A percentile compares a stretch with the other conserved stretches of the same genome.
Evolutionary conservation across 2,329 filamentous ascomycete species (phyloP).

Genomic region (Leptographium galeiforme): DNA sequence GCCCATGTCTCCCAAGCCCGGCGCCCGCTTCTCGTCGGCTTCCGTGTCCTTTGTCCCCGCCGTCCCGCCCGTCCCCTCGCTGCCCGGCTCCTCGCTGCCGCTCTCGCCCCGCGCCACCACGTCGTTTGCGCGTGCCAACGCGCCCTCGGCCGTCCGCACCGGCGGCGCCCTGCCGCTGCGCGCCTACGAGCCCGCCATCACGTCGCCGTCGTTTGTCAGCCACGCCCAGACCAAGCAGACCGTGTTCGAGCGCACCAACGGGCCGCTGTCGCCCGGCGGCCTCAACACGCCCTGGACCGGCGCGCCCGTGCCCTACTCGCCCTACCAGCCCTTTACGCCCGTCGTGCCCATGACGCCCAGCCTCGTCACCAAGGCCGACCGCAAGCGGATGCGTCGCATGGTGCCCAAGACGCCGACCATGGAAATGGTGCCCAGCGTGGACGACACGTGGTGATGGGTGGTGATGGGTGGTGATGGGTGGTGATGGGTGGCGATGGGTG

Average conservation of each 20-base stretch:
- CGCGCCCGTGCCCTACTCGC: constrained; percentile 54
- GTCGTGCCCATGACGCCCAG: constrained; percentile 65
- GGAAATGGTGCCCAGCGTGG: constrained; percentile 46
- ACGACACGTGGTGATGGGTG: constrained; percentile 48
- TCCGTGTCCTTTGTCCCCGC: constrained; percentile 18
- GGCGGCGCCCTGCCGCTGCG: constrained; percentile 46
- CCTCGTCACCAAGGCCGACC: constrained; percentile 55
- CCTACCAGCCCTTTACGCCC: constrained; percentile 68
- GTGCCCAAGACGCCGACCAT: constrained; percentile 49
- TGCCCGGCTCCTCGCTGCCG: no score
- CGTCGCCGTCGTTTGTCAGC: constrained; percentile 30
- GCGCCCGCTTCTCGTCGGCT: constrained; percentile 20
- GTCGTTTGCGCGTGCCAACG: constrained; percentile 16
- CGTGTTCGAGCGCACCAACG: constrained; percentile 42
- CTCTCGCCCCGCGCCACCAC: constrained; percentile 5
- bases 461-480: constrained; percentile 16
- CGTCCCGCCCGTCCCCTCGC: neutral
- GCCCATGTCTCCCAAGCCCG: constrained; percentile 36
- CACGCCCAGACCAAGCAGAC: constrained; percentile 44
- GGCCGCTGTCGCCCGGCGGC: constrained; percentile 39
- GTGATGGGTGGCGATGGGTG: constrained; percentile 24
- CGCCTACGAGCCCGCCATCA: constrained; percentile 44
- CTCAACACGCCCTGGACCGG: constrained; percentile 47
- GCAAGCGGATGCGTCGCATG: constrained; percentile 53
- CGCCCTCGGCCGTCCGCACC: constrained; percentile 41